Evolutionary conservation across 1,284 basidiomycete species (phyloP), one percentile per base, ranked within the genome.

Genomic region (Puccinia horiana): DNA sequence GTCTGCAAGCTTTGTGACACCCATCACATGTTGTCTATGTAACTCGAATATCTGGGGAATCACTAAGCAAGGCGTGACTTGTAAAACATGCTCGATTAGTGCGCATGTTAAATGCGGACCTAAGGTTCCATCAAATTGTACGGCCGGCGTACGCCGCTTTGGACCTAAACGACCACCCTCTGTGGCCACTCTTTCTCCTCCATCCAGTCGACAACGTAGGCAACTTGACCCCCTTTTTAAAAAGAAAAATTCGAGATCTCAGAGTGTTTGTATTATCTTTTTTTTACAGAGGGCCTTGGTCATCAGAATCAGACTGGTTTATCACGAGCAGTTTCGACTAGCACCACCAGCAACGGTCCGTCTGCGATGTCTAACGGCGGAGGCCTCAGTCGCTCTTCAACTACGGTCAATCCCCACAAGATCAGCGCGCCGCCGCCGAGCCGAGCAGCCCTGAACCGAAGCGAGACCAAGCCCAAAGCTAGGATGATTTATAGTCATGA

Each of bases 101-200:
- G 92, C 93, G 23, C 93, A 94, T 86, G 88, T 90, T 67, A 94
- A 93, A 86, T 94, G 93, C 86, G 93, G 94, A 85, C 86, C 94
- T 67, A 94, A 94, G 90, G 93, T 92, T 80, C 81, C 86, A 82
- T 61, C 76, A 35, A 65, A 78, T 37, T 78, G 76, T 56, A 16
- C 76, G 16, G 76, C 63, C 32, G 52, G 37, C 16, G 61, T 63
- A 14, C 76, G 63, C 23, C 61, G 23, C 32, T 42, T 26, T 32
- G 56, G 58, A 6, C 37, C 32, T 37, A 58, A 49, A 32, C 56
- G 76, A 29, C 29, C 44, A 35, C 8, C 20, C 8, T 69, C 76
- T 23, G 47, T 67, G 47, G 58, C 56, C 26, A 20, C 42, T 26
- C 40, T 23, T 1, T 23, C 61, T 20, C 11, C 44, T 35, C 49